phyloP scores from a whole-genome alignment of 1,284 basidiomycete genomes.

The Erythrobasidium hasegawianum region DNA sequence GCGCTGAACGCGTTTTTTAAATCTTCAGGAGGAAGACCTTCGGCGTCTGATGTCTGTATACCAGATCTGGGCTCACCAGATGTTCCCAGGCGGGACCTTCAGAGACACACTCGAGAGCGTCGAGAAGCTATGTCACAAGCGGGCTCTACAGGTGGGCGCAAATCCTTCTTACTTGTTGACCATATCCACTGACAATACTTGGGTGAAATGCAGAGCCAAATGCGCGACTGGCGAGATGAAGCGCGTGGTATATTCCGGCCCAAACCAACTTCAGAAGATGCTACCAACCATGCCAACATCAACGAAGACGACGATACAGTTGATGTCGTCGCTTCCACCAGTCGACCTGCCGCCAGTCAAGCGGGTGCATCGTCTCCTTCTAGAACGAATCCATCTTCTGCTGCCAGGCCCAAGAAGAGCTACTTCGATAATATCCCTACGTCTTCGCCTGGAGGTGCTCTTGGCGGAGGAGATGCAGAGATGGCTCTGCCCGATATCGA shows the following conservation, averaged over 20 bases:
- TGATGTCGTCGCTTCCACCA: background rate
- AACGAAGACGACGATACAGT: slow-evolving; percentile 10
- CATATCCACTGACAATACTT: background rate
- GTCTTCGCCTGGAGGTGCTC: slow-evolving; percentile 28
- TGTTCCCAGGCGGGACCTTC: slow-evolving; percentile 83
- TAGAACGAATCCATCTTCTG: slow-evolving; percentile 3
- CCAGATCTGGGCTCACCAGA: slow-evolving; percentile 83
- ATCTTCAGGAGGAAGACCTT: slow-evolving; percentile 66
- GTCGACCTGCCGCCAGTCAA: background rate
- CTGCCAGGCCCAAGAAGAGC: slow-evolving; percentile 16
- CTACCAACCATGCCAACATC: slow-evolving; percentile 5
- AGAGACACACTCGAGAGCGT: slow-evolving; percentile 72
- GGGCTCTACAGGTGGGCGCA: slow-evolving; percentile 68
- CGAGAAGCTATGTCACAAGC: slow-evolving; percentile 78
- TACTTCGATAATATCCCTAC: slow-evolving; percentile 33
- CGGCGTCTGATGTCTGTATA: slow-evolving; percentile 72
- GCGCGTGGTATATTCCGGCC: slow-evolving; percentile 24
- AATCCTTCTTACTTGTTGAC: too few relatives aligned
- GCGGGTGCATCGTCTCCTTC: background rate
- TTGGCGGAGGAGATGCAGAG: slow-evolving; percentile 12
- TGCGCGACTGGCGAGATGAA: slow-evolving; percentile 32
- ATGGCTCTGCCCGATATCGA: slow-evolving; percentile 17
- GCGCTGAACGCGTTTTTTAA: slow-evolving; percentile 18
- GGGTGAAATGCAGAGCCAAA: slow-evolving; percentile 4
- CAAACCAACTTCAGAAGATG: background rate